phyloP scores from a whole-genome alignment of 2,329 filamentous ascomycete genomes.

The Claviceps humidiphila region DNA sequence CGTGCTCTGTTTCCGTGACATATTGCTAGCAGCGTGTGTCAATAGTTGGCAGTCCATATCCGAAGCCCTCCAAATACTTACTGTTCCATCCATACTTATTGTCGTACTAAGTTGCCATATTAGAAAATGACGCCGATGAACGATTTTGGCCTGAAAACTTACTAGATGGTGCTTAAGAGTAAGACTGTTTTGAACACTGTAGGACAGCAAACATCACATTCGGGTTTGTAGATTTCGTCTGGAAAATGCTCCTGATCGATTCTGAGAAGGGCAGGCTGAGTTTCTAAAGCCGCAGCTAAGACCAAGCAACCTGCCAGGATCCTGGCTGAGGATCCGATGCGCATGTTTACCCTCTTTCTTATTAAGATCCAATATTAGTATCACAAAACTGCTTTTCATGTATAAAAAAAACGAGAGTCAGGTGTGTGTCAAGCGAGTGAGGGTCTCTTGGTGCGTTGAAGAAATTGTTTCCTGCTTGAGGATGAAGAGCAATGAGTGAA shows the following conservation, averaged over 20 bases:
- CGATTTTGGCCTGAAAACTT: not conserved
- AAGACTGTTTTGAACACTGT: conserved; percentile 3
- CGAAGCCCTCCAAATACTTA: not conserved
- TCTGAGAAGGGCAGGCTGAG: not conserved
- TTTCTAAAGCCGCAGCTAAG: not conserved
- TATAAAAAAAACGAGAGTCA: not conserved
- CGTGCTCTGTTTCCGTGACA: conserved; percentile 8
- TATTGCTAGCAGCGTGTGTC: conserved; percentile 5
- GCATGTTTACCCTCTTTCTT: not conserved
- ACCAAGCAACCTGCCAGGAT: not conserved
- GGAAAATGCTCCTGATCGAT: conserved; percentile 1
- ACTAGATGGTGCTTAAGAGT: conserved; percentile 2
- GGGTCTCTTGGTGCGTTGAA: not conserved
- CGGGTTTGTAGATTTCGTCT: not conserved
- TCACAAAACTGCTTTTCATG: not conserved
- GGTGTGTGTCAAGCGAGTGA: not conserved
- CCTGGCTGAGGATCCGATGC: not conserved
- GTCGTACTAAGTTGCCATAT: conserved; percentile 2
- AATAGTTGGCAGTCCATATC: not conserved
- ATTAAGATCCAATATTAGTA: not conserved
- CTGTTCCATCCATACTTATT: conserved; percentile 4
- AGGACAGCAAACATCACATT: conserved; percentile 3
- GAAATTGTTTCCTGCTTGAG: not conserved
- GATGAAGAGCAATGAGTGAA: not conserved
- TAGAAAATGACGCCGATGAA: not conserved